Base-by-base conservation (phyloP, 495 filamentous ascomycete genomes). In the Penicillium angulare region DNA sequence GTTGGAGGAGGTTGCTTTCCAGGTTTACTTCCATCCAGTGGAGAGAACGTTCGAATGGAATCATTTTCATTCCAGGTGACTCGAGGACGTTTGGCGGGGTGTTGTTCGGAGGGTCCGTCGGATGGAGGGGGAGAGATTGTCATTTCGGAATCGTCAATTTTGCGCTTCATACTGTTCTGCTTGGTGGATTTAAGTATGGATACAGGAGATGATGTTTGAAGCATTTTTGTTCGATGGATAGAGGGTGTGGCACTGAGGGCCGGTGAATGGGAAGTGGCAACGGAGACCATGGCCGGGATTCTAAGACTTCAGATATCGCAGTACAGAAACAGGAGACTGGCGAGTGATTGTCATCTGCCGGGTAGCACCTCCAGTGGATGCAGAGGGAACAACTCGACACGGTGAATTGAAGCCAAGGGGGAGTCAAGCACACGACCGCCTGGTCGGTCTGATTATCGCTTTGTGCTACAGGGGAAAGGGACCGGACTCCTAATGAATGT, bases 11-110 rank as follows among this genome's bases (percentile, higher is more conserved):
- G 21, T 56, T 43, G n/a, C 53, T 50, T 10, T 54, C 56, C 16
- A 39, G 45, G 41, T 54, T 48, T 21, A n/a, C n/a, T n/a, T n/a
- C n/a, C n/a, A n/a, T n/a, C n/a, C n/a, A n/a, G n/a, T n/a, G n/a
- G n/a, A n/a, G 58, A 38, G 21, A 55, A 40, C 23, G 62, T 64
- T 36, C 72, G 73, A 53, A 86, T 79, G 58, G 88, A 81, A 34
- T 90, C 80, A 20, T 84, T 79, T 31, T 85, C 76, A 52, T 89
- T 83, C 66, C 95, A 95, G 31, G 86, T 81, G 22, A 96, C 89
- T 46, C 86, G 89, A 21, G 72, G 66, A 34, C 77, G 79, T 65
- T 84, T 87, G 21, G 71, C 69, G 29, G 73, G 73, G 20, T 69
- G 72, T 17, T 63, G 65, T 43, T 80, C 68, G 34, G 66, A 62